Evolutionary conservation across 352 stramenopile species (phyloP).

Genomic region (Discostella stelligera): DNA sequence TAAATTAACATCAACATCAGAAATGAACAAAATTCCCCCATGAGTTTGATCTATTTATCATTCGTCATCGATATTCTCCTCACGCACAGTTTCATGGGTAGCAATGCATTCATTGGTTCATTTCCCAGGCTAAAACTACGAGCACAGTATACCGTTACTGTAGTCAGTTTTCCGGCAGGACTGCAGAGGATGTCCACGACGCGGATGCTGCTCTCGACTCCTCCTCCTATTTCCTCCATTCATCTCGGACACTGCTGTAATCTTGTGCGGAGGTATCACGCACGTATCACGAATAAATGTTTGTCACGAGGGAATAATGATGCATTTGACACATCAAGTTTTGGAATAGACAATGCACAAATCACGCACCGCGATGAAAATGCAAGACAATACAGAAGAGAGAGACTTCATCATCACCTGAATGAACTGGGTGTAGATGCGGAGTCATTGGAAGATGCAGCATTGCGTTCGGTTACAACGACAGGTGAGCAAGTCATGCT

Average conservation of each 20-base stretch:
- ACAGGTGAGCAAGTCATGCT: too few relatives aligned
- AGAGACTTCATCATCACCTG: slow-evolving; percentile 49
- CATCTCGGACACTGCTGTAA: neutral
- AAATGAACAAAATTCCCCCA: neutral
- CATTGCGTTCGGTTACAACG: slow-evolving; percentile 45
- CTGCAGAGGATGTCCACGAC: neutral
- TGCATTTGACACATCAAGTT: slow-evolving; percentile 9
- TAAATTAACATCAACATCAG: too few relatives aligned
- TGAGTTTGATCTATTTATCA: neutral
- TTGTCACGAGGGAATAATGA: slow-evolving; percentile 23
- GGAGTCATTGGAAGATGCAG: slow-evolving; percentile 38
- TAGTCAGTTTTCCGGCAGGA: slow-evolving; percentile 5
- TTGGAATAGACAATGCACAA: slow-evolving; percentile 10
- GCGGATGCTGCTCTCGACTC: neutral
- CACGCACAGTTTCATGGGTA: slow-evolving; percentile 4
- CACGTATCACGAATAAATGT: slow-evolving; percentile 2
- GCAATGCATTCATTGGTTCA: slow-evolving; percentile 26
- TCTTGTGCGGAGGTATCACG: slow-evolving; percentile 9
- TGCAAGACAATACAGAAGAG: slow-evolving; percentile 28
- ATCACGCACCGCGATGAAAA: slow-evolving; percentile 8
- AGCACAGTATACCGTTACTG: neutral
- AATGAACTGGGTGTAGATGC: slow-evolving; percentile 49
- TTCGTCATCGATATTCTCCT: slow-evolving; percentile 8
- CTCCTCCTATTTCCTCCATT: slow-evolving; percentile 1
- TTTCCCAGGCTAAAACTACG: neutral